These are phyloP conservation scores for Metschnikowia baotianmanensis DNA, from an alignment of 805 yeast species.

Conservation along the genomic window DNA sequence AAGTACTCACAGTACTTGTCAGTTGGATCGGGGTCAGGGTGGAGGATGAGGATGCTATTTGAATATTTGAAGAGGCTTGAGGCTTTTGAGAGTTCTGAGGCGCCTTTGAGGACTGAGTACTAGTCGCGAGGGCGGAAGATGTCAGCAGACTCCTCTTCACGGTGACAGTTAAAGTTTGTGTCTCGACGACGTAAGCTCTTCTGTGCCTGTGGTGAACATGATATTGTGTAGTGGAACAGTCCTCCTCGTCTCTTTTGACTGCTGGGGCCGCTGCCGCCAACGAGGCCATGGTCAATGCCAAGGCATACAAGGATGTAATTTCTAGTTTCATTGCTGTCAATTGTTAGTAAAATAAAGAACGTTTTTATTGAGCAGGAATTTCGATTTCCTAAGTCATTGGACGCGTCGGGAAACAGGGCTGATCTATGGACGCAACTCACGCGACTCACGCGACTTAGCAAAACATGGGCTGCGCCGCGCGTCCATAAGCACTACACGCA, in stretches of 20 bases:
- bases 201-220: slow-evolving; percentile 64
- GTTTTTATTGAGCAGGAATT: not conserved
- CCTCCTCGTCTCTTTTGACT: slow-evolving; percentile 12
- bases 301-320: slow-evolving; percentile 12
- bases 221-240: slow-evolving; percentile 17
- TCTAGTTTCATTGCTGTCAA: slow-evolving; percentile 13
- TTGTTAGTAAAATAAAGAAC: slow-evolving; percentile 6
- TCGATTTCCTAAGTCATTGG: not conserved
- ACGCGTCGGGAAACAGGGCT: not conserved
- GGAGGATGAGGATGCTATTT: slow-evolving; percentile 22
- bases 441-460: slow-evolving; percentile 5
- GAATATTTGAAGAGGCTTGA: slow-evolving; percentile 10
- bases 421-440: no score
- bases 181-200: slow-evolving; percentile 55
- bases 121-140: not conserved
- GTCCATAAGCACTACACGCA: not conserved
- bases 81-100: slow-evolving; percentile 6
- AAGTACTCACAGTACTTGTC: slow-evolving; percentile 17
- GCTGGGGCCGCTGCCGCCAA: slow-evolving; percentile 19
- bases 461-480: slow-evolving; percentile 4
- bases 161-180: slow-evolving; percentile 37
- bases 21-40: slow-evolving; percentile 14
- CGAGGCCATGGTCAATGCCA: slow-evolving; percentile 14
- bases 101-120: not conserved
- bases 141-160: slow-evolving; percentile 32